These are phyloP conservation scores for Podospora anserina DNA, from an alignment of 495 filamentous ascomycete species.

Conservation along the genomic window DNA sequence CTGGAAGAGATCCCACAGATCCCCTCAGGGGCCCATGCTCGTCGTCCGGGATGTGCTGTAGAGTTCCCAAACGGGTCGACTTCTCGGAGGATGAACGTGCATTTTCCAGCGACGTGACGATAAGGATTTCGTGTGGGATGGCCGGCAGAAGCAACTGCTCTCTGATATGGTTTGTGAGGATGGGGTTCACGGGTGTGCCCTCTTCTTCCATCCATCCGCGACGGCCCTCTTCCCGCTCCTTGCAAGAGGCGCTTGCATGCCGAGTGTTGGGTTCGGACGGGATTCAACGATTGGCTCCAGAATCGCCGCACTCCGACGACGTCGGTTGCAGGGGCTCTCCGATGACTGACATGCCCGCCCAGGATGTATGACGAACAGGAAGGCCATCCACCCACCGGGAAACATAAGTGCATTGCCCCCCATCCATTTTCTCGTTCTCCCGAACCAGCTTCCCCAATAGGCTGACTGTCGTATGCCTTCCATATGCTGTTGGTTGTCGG, in stretches of 20 bases:
- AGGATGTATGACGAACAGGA: constrained; percentile 14
- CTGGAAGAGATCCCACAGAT: background rate
- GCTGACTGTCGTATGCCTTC: background rate
- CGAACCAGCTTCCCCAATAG: background rate
- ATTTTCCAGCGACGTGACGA: background rate
- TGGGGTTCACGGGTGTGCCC: background rate
- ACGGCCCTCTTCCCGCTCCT: constrained; percentile 8
- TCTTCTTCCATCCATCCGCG: constrained; percentile 10
- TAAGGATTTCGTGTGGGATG: background rate
- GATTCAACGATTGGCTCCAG: background rate
- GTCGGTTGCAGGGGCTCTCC: constrained; percentile 3
- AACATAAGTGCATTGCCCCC: background rate
- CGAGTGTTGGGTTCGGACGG: background rate
- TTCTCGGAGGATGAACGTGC: background rate
- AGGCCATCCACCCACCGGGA: background rate
- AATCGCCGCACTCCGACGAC: background rate
- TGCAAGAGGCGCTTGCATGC: background rate
- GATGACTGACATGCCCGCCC: constrained; percentile 6
- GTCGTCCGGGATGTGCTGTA: background rate
- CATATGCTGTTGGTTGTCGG: constrained; percentile 3
- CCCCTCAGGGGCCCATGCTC: background rate
- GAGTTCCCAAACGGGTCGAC: background rate
- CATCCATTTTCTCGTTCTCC: background rate
- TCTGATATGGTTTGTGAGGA: background rate
- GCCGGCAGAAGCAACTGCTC: background rate